Percentiles rank a stretch among this genome's conserved stretches.
Conservation (phyloP, 257 asterid species). For the Gentiana straminea region DNA sequence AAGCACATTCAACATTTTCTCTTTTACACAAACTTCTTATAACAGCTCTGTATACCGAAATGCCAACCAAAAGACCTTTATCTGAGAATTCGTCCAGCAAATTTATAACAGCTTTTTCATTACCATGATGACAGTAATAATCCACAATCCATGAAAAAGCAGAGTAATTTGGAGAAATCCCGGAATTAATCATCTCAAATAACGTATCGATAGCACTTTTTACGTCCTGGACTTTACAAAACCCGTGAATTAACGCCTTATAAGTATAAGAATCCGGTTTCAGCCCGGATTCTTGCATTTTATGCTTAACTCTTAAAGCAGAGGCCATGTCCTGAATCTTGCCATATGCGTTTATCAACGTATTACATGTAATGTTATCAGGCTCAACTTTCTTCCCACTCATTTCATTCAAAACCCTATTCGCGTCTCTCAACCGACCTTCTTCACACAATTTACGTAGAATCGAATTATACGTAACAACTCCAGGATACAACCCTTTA, state of each 20-base stretch:
- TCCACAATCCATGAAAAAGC: slow-evolving; percentile 70
- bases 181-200: slow-evolving; percentile 49
- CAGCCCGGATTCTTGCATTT: slow-evolving; percentile 72
- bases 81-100: slow-evolving; percentile 51
- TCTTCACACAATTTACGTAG: slow-evolving; percentile 71
- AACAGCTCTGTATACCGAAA: slow-evolving; percentile 57
- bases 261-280: slow-evolving; percentile 66
- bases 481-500: slow-evolving; percentile 51
- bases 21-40: slow-evolving; percentile 61
- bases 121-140: slow-evolving; percentile 32
- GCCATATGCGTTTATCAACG: slow-evolving; percentile 78
- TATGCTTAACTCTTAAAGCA: slow-evolving; percentile 49
- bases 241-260: slow-evolving; percentile 76
- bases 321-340: slow-evolving; percentile 78
- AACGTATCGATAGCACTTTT: slow-evolving; percentile 49
- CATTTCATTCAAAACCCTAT: slow-evolving; percentile 57
- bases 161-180: slow-evolving; percentile 49
- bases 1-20: slow-evolving; percentile 55
- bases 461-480: slow-evolving; percentile 74
- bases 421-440: slow-evolving; percentile 62
- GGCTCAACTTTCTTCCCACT: slow-evolving; percentile 53
- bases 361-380: slow-evolving; percentile 71
- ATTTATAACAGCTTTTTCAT: slow-evolving; percentile 40
- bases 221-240: slow-evolving; percentile 46
- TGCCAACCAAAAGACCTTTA: slow-evolving; percentile 53